Conservation (phyloP, 495 filamentous ascomycete species). For the Pyrenula aspistea region DNA sequence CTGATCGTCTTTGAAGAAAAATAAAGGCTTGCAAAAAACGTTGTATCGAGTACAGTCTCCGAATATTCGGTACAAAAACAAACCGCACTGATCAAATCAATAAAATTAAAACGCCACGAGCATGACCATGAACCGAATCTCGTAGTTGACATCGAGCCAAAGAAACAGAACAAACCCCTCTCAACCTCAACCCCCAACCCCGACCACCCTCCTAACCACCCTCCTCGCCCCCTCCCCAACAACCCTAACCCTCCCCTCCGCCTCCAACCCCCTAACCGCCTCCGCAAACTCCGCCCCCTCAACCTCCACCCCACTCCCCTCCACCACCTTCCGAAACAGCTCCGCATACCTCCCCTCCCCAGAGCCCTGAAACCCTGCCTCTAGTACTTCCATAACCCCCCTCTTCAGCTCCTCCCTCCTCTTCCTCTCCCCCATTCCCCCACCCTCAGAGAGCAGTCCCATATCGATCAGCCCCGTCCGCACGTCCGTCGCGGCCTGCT, state of each 20-base stretch:
- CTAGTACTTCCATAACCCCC: conserved; percentile 58
- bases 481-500: conserved; percentile 87
- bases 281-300: conserved; percentile 73
- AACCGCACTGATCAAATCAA: no score
- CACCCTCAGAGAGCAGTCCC: conserved; percentile 86
- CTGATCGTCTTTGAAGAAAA: no score
- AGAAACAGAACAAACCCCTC: not conserved
- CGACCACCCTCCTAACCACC: conserved; percentile 67
- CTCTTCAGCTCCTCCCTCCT: conserved; percentile 75
- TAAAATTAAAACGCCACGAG: no score
- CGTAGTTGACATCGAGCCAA: no score
- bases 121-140: no score
- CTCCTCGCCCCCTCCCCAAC: conserved; percentile 75
- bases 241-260: conserved; percentile 72
- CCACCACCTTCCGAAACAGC: conserved; percentile 57
- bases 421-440: conserved; percentile 68
- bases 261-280: conserved; percentile 64
- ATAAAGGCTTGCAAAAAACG: no score
- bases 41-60: no score
- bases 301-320: conserved; percentile 60
- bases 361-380: conserved; percentile 50
- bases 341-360: conserved; percentile 70
- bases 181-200: conserved; percentile 31
- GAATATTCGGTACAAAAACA: no score
- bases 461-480: conserved; percentile 93